Evolutionary conservation across 2,329 filamentous ascomycete genomes (phyloP).

Genomic region (Fusarium staphyleae): DNA sequence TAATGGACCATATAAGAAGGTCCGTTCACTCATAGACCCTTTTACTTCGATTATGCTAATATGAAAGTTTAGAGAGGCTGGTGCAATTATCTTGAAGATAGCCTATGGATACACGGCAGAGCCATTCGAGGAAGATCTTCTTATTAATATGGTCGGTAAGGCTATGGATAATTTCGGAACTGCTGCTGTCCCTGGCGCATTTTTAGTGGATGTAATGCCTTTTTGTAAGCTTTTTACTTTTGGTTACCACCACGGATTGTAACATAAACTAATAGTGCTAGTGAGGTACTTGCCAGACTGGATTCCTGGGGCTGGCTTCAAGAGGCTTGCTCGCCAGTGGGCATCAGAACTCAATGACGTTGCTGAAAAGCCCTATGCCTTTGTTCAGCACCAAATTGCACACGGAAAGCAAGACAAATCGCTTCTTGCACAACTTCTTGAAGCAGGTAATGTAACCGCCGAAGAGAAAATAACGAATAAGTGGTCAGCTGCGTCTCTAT

Average conservation of each 20-base stretch:
- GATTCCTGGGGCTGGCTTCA: conserved; percentile 24
- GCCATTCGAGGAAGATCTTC: conserved; percentile 18
- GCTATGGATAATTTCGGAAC: conserved; percentile 26
- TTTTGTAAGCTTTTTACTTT: conserved; percentile 18
- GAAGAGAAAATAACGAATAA: conserved; percentile 28
- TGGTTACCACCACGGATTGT: no score
- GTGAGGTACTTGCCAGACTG: conserved; percentile 28
- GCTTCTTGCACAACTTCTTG: conserved; percentile 14
- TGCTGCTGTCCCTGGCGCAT: conserved; percentile 22
- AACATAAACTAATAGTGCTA: not conserved
- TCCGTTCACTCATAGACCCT: conserved; percentile 30
- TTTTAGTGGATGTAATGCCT: conserved; percentile 30
- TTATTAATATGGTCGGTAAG: conserved; percentile 27
- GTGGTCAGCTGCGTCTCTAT: conserved; percentile 31
- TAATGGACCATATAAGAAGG: conserved; percentile 53
- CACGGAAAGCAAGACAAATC: conserved; percentile 15
- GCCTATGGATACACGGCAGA: conserved; percentile 33
- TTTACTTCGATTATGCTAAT: no score
- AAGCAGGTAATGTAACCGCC: conserved; percentile 8
- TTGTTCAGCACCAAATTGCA: conserved; percentile 24
- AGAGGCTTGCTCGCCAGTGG: conserved; percentile 21
- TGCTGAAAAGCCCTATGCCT: conserved; percentile 22
- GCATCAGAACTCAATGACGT: conserved; percentile 5
- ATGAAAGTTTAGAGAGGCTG: conserved; percentile 28
- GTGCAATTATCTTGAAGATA: conserved; percentile 29